Conservation (phyloP, 306 rosid genomes). For the Crotalaria pallida region DNA sequence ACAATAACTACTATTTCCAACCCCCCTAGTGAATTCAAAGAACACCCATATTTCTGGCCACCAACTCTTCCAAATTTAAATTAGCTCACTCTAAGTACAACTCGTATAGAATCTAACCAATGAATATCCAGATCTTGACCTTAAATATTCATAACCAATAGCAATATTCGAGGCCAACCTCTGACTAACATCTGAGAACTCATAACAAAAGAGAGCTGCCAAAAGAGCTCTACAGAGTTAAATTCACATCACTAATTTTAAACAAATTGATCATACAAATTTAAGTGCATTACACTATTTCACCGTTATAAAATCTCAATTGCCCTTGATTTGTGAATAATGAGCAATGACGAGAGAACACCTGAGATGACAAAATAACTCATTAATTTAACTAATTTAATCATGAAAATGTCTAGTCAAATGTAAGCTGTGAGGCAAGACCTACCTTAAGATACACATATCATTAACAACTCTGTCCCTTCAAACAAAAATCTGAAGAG, state of each 20-base stretch:
- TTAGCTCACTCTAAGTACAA: constrained; percentile 15
- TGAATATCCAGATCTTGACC: constrained; percentile 22
- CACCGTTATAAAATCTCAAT: constrained; percentile 18
- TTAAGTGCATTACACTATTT: constrained; percentile 6
- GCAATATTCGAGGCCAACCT: constrained; percentile 5
- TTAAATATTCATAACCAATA: constrained; percentile 18
- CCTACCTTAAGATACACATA: constrained; percentile 61
- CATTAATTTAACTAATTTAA: constrained; percentile 24
- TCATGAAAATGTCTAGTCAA: constrained; percentile 18
- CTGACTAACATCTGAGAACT: constrained; percentile 7
- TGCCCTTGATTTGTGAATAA: constrained; percentile 11
- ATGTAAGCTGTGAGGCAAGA: constrained; percentile 29
- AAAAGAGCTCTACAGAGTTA: background rate
- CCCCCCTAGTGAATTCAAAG: background rate
- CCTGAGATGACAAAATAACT: constrained; percentile 16
- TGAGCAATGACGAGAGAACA: constrained; percentile 11
- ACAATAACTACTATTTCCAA: background rate
- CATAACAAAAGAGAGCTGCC: background rate
- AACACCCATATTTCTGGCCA: background rate
- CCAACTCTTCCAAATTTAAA: constrained; percentile 30
- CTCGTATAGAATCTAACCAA: constrained; percentile 11
- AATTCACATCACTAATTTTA: background rate
- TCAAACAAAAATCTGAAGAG: constrained; percentile 61
- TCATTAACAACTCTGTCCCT: constrained; percentile 45
- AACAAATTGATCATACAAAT: background rate